Evolutionary conservation across 305 asterid genomes (phyloP).

Genomic region (Fraxinus sp.): DNA sequence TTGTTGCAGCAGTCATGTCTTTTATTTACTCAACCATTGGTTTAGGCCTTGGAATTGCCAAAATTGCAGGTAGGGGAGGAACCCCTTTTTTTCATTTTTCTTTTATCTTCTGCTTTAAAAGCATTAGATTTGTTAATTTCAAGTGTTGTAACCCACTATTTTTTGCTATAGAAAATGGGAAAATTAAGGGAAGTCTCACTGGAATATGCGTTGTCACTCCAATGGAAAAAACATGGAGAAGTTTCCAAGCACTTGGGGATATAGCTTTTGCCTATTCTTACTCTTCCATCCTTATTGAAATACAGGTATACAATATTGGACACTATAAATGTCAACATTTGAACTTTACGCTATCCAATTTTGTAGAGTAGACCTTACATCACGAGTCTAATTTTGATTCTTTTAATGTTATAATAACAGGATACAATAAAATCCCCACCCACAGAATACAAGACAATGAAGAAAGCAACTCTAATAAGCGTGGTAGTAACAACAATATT

Average conservation of each 20-base stretch:
- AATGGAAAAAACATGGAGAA: neutral
- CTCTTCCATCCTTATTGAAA: neutral
- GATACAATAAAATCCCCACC: constrained; percentile 5
- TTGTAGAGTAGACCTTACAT: neutral
- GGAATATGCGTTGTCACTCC: constrained; percentile 24
- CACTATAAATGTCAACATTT: neutral
- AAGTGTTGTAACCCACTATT: neutral
- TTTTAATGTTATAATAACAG: neutral
- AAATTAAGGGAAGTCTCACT: constrained; percentile 39
- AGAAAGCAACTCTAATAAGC: neutral
- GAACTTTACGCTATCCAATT: no score
- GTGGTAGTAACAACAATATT: constrained; percentile 3
- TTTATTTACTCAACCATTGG: constrained; percentile 49
- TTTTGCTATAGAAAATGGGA: constrained; percentile 35
- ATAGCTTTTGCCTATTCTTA: neutral
- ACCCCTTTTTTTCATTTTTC: neutral
- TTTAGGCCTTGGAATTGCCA: constrained; percentile 42
- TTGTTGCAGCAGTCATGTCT: constrained; percentile 49
- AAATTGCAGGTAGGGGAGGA: constrained; percentile 36
- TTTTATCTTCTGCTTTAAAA: neutral
- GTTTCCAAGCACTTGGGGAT: neutral
- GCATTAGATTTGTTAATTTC: neutral
- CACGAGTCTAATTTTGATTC: neutral
- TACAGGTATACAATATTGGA: neutral
- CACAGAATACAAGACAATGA: constrained; percentile 6